Conservation (phyloP, 768 basidiomycete genomes). For the Dentipellis sp. region DNA sequence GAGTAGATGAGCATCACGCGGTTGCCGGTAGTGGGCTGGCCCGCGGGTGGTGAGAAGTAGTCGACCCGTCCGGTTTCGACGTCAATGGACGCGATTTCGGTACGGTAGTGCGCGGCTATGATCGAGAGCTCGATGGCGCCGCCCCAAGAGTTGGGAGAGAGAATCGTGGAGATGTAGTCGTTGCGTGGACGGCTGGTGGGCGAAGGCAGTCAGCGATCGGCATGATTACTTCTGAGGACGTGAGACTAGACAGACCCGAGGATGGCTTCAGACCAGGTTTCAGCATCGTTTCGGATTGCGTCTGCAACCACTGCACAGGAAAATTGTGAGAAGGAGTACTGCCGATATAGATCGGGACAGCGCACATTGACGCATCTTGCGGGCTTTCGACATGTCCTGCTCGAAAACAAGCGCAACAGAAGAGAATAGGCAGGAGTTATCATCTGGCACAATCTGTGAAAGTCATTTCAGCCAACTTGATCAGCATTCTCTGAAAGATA, state of each 20-base stretch:
- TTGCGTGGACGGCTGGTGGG: constrained; percentile 43
- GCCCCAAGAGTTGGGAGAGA: constrained; percentile 80
- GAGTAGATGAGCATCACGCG: constrained; percentile 77
- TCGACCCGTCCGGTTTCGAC: constrained; percentile 90
- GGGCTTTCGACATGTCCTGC: constrained; percentile 67
- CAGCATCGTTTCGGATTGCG: constrained; percentile 62
- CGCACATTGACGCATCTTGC: constrained; percentile 65
- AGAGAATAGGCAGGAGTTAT: constrained; percentile 93
- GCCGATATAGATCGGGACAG: background rate
- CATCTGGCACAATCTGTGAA: constrained; percentile 81
- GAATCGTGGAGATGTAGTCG: constrained; percentile 75
- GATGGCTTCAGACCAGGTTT: constrained; percentile 76
- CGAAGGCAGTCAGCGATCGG: background rate
- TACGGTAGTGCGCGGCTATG: constrained; percentile 70
- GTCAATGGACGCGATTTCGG: constrained; percentile 86
- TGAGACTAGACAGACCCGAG: constrained; percentile 56
- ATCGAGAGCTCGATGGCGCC: constrained; percentile 92
- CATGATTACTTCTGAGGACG: background rate
- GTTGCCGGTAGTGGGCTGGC: constrained; percentile 23
- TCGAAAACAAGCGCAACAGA: constrained; percentile 80
- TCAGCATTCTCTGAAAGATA: background rate
- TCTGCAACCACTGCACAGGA: constrained; percentile 66
- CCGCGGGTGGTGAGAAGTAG: constrained; percentile 53
- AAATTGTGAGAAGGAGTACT: background rate
- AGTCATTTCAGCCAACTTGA: background rate